phyloP scores from a whole-genome alignment of 116 monocot genomes.

The Phalaenopsis hybrid region DNA sequence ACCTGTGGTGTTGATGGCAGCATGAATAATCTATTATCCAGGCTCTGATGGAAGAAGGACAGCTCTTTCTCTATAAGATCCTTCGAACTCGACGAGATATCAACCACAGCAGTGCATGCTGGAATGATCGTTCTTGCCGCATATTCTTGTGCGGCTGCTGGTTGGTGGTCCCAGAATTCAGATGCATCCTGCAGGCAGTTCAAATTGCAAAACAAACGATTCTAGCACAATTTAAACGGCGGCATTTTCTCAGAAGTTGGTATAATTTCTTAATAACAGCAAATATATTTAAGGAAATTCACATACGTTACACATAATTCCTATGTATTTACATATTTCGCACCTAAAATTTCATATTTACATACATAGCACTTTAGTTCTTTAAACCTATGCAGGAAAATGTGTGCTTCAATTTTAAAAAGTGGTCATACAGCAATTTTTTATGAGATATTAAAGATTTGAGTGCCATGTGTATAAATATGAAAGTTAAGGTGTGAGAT shows the following conservation, averaged over 20 bases:
- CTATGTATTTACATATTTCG: no score
- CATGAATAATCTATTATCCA: constrained; percentile 72
- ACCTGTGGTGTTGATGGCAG: constrained; percentile 89
- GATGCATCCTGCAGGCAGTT: constrained; percentile 59
- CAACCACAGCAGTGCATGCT: constrained; percentile 63
- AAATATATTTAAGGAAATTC: neutral
- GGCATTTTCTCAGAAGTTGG: neutral
- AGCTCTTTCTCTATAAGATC: constrained; percentile 87
- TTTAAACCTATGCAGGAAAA: no score
- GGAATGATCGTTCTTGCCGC: constrained; percentile 76
- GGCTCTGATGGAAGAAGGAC: constrained; percentile 65
- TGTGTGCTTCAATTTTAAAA: no score
- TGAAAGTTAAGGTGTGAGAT: no score
- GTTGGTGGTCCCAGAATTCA: constrained; percentile 83
- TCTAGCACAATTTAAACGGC: neutral
- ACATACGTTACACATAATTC: no score
- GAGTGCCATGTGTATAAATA: no score
- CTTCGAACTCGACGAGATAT: constrained; percentile 53
- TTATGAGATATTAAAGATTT: no score
- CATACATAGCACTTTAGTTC: no score
- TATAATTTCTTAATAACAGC: neutral
- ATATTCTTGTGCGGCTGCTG: constrained; percentile 67
- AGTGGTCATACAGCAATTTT: no score
- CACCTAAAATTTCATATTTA: no score
- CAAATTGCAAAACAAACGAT: neutral